Conservation (phyloP, 2,329 filamentous ascomycete species). For the Ophiostoma triangulosporum region DNA sequence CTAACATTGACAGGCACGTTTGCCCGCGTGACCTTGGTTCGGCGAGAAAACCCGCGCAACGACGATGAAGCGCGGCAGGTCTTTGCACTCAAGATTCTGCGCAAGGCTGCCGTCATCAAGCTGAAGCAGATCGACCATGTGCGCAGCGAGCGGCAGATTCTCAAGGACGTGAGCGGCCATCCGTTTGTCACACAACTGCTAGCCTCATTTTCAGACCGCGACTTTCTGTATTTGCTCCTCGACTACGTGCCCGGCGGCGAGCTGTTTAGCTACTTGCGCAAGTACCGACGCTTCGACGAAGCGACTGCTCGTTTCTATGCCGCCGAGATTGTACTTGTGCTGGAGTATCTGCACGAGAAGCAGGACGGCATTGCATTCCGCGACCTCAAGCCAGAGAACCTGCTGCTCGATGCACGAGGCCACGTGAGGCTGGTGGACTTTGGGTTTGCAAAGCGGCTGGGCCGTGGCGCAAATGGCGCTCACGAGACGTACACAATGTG, state of each 20-base stretch:
- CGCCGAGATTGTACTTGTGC: constrained; percentile 68
- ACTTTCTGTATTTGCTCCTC: constrained; percentile 71
- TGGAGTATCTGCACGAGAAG: constrained; percentile 68
- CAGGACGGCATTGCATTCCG: constrained; percentile 68
- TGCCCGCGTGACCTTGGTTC: constrained; percentile 68
- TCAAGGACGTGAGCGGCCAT: constrained; percentile 63
- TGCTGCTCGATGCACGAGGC: constrained; percentile 62
- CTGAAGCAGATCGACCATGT: constrained; percentile 82
- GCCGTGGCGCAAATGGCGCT: constrained; percentile 28
- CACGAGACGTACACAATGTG: constrained; percentile 70
- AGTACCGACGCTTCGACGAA: constrained; percentile 67
- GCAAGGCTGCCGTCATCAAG: constrained; percentile 60
- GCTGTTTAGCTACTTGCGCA: constrained; percentile 70
- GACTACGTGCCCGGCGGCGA: constrained; percentile 76
- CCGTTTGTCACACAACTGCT: constrained; percentile 73
- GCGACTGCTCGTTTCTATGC: constrained; percentile 68
- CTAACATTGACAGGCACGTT: constrained; percentile 48
- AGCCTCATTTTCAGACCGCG: constrained; percentile 65
- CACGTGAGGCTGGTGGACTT: constrained; percentile 78
- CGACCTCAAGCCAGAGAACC: constrained; percentile 73
- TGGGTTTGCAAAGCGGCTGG: constrained; percentile 70
- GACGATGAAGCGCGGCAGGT: constrained; percentile 47
- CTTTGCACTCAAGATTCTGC: constrained; percentile 71
- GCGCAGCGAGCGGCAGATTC: constrained; percentile 66
- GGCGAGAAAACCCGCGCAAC: constrained; percentile 37